A percentile compares a stretch with the other conserved stretches of the same genome.
Evolutionary conservation across 306 rosid species (phyloP).

Genomic region (Cucurbita maxima): DNA sequence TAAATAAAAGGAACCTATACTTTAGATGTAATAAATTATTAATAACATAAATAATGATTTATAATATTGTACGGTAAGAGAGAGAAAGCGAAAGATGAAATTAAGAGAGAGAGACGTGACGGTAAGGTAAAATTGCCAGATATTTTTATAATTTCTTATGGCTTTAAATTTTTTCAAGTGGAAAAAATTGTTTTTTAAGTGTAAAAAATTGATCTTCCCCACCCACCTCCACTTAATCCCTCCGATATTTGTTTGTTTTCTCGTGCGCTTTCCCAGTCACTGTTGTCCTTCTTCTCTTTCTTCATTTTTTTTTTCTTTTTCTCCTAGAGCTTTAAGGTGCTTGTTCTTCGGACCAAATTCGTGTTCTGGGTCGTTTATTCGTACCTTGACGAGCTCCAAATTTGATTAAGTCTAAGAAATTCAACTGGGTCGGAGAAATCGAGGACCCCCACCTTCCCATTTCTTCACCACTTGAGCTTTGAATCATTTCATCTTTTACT

Average conservation of each 20-base stretch:
- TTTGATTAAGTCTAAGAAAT: slow-evolving; percentile 19
- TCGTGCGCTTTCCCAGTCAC: slow-evolving; percentile 18
- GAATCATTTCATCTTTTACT: slow-evolving; percentile 13
- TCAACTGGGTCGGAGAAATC: slow-evolving; percentile 13
- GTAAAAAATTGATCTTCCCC: slow-evolving; percentile 3
- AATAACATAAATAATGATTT: neutral
- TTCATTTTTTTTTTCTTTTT: neutral
- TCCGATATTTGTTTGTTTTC: slow-evolving; percentile 7
- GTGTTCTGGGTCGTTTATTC: neutral
- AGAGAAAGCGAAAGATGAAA: neutral
- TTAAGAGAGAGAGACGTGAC: neutral
- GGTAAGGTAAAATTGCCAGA: slow-evolving; percentile 1
- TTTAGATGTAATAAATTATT: neutral
- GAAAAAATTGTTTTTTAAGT: neutral
- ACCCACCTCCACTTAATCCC: slow-evolving; percentile 57
- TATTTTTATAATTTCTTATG: neutral
- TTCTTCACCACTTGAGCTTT: slow-evolving; percentile 5
- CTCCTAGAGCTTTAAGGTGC: neutral
- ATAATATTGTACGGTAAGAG: too few relatives aligned
- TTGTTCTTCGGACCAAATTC: slow-evolving; percentile 2
- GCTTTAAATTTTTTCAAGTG: neutral
- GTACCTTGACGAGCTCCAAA: slow-evolving; percentile 12
- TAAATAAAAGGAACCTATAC: neutral
- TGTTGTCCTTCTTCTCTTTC: slow-evolving; percentile 10
- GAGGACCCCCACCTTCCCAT: neutral